A percentile compares a stretch with the other conserved stretches of the same genome.
Conservation (phyloP, 129 eudicot genomes). For the Pulicaria dysenterica region DNA sequence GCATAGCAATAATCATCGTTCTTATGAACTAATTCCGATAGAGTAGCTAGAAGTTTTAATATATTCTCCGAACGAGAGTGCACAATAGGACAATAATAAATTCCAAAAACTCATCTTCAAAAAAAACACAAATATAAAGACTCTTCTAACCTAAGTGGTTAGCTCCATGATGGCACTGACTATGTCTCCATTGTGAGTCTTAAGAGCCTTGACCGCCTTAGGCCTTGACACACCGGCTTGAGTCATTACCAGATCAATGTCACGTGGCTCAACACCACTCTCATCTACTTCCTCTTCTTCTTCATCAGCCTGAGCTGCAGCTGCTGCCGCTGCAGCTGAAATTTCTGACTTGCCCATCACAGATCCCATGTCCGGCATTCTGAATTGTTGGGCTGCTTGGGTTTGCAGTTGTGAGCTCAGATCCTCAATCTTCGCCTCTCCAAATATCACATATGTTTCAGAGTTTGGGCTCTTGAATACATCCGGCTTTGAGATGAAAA, state of each 20-base stretch:
- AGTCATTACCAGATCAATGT: conserved; percentile 76
- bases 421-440: conserved; percentile 93
- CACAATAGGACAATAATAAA: conserved; percentile 1
- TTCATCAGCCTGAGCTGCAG: conserved; percentile 53
- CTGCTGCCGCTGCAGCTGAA: conserved; percentile 43
- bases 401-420: conserved; percentile 89
- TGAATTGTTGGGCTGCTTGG: conserved; percentile 87
- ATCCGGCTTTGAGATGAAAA: conserved; percentile 91
- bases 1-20: not conserved
- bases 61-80: conserved; percentile 14
- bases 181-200: conserved; percentile 72
- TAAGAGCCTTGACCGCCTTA: conserved; percentile 84
- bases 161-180: conserved; percentile 89
- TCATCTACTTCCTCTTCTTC: conserved; percentile 92
- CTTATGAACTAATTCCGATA: conserved; percentile 26
- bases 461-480: conserved; percentile 92
- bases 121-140: not conserved
- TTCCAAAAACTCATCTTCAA: conserved; percentile 24
- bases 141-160: conserved; percentile 43
- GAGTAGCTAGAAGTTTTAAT: conserved; percentile 21
- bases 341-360: conserved; percentile 63
- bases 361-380: conserved; percentile 77
- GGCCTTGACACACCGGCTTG: conserved; percentile 73
- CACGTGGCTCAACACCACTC: conserved; percentile 69
- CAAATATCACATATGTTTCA: conserved; percentile 82